Percentiles rank a stretch among this genome's conserved stretches.
These are phyloP conservation scores for Phyllosticta citrichinensis DNA, from an alignment of 2,329 filamentous ascomycete genomes.

Conservation along the genomic window DNA sequence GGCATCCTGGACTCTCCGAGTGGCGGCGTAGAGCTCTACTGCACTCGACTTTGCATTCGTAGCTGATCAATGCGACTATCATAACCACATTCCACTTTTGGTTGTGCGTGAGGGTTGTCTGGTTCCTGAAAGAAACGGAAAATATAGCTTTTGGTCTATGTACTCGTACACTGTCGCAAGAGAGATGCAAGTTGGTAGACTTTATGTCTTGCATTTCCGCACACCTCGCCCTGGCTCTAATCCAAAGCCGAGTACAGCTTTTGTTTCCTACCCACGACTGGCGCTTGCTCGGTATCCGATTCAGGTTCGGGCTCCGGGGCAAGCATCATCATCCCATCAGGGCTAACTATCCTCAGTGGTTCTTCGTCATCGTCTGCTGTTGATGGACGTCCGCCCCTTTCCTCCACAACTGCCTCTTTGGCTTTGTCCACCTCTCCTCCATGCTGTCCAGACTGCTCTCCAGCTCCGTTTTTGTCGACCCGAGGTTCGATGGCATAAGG, in stretches of 20 bases:
- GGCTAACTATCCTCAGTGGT: neutral
- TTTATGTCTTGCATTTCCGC: too few species aligned
- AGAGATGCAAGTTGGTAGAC: too few species aligned
- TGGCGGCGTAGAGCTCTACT: neutral
- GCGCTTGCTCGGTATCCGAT: neutral
- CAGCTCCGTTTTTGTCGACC: neutral
- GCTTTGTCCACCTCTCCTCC: neutral
- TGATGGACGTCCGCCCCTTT: neutral
- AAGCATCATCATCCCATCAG: conserved; percentile 1
- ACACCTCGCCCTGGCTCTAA: neutral
- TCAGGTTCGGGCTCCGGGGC: conserved; percentile 5
- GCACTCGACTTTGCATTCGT: neutral
- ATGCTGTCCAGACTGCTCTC: neutral
- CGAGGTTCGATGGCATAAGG: neutral
- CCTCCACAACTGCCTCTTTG: neutral
- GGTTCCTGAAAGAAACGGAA: too few species aligned
- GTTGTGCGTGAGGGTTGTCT: too few species aligned
- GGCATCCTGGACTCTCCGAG: neutral
- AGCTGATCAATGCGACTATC: neutral
- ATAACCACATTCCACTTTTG: too few species aligned
- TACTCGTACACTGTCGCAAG: too few species aligned
- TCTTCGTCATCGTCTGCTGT: neutral
- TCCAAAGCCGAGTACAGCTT: neutral
- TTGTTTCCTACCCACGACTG: neutral
- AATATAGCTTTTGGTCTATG: too few species aligned